phyloP scores from a whole-genome alignment of 768 basidiomycete species.

The Russula lepida region DNA sequence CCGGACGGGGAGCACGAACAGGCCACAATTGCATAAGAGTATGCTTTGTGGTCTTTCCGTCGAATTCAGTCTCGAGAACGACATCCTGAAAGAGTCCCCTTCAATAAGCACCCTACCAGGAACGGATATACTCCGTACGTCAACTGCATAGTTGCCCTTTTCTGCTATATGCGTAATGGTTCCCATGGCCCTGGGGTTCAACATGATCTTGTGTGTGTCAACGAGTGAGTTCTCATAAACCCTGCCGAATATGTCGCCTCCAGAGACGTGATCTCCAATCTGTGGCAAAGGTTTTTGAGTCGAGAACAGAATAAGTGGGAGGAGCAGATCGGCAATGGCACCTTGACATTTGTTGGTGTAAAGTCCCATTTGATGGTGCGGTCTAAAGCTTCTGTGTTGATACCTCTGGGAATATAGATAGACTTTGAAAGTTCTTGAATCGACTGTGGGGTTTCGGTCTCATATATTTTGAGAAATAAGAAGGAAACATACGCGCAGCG shows the following conservation, averaged over 20 bases:
- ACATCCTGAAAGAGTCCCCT: constrained; percentile 53
- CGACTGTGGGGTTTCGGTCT: constrained; percentile 35
- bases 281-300: constrained; percentile 25
- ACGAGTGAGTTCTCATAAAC: constrained; percentile 98
- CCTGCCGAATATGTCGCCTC: constrained; percentile 91
- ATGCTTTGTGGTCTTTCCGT: constrained; percentile 89
- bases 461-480: constrained; percentile 1
- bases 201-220: constrained; percentile 95
- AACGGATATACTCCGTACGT: constrained; percentile 39
- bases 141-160: constrained; percentile 86
- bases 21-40: constrained; percentile 99
- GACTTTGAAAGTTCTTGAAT: constrained; percentile 97
- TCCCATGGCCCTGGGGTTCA: constrained; percentile 87
- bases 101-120: background rate
- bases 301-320: background rate
- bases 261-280: constrained; percentile 96
- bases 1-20: constrained; percentile 93
- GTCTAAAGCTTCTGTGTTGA: constrained; percentile 93
- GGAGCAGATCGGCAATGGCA: constrained; percentile 25
- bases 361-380: constrained; percentile 92
- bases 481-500: constrained; percentile 57
- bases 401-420: constrained; percentile 99
- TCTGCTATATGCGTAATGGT: constrained; percentile 91
- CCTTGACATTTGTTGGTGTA: constrained; percentile 72
- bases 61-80: constrained; percentile 94